phyloP scores from a whole-genome alignment of 176 grass and related monocot genomes.

The Bothriochloa decipiens region DNA sequence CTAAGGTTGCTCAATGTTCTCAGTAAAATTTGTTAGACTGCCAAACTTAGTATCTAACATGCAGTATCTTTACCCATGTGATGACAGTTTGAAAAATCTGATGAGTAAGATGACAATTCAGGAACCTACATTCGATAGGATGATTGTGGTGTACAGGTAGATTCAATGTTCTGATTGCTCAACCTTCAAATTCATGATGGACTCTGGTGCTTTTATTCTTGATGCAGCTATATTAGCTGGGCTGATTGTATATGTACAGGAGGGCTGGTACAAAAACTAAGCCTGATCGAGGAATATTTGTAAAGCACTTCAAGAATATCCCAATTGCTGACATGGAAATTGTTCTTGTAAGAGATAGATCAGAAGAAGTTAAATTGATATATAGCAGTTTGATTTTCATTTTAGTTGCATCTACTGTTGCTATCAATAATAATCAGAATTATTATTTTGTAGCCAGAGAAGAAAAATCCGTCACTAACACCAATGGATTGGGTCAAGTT shows the following conservation, averaged over 20 bases:
- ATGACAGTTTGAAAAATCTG: slow-evolving; percentile 69
- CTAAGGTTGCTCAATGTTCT: slow-evolving; percentile 51
- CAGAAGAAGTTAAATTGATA: slow-evolving; percentile 17
- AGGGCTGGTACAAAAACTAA: slow-evolving; percentile 60
- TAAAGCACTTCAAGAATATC: slow-evolving; percentile 93
- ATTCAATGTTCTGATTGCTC: slow-evolving; percentile 29
- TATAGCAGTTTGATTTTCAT: slow-evolving; percentile 22
- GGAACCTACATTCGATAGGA: slow-evolving; percentile 96
- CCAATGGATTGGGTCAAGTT: slow-evolving; percentile 99
- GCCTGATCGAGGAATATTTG: slow-evolving; percentile 73
- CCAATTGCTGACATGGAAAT: slow-evolving; percentile 96
- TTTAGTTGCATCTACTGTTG: slow-evolving; percentile 29
- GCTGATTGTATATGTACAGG: slow-evolving; percentile 57
- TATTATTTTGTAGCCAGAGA: slow-evolving; percentile 77
- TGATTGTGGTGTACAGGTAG: slow-evolving; percentile 94
- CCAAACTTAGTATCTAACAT: slow-evolving; percentile 23
- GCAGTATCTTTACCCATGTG: slow-evolving; percentile 16
- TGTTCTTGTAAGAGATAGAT: slow-evolving; percentile 81
- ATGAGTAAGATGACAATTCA: slow-evolving; percentile 78
- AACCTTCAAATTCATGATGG: slow-evolving; percentile 40
- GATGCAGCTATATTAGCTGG: slow-evolving; percentile 29
- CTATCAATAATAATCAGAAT: slow-evolving; percentile 17
- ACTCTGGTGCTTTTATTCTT: slow-evolving; percentile 12
- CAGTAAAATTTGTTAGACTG: slow-evolving; percentile 4
- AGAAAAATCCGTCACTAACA: slow-evolving; percentile 92